These are phyloP conservation scores for Pyricularia sp. DNA, from an alignment of 2,329 filamentous ascomycete genomes.

Conservation along the genomic window DNA sequence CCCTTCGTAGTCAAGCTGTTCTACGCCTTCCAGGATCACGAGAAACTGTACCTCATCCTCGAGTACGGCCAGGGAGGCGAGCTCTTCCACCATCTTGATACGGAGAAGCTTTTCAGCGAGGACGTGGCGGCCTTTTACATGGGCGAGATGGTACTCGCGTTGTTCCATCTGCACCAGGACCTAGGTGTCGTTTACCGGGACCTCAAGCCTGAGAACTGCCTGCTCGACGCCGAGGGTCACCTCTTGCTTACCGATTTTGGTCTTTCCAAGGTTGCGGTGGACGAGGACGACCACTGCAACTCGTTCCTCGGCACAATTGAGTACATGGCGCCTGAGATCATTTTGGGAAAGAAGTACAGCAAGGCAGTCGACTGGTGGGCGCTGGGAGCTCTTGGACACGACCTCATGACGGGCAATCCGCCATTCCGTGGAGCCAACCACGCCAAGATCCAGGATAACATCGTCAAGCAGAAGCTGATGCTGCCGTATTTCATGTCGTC, in stretches of 20 bases:
- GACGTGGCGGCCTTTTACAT: slow-evolving; percentile 91
- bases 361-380: slow-evolving; percentile 99
- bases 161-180: slow-evolving; percentile 85
- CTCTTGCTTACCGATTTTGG: slow-evolving; percentile 94
- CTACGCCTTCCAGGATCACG: slow-evolving; percentile 96
- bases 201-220: slow-evolving; percentile 94
- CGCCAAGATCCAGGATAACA: slow-evolving; percentile 92
- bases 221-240: slow-evolving; percentile 85
- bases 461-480: slow-evolving; percentile 81
- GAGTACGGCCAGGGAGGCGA: slow-evolving; percentile 97
- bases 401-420: slow-evolving; percentile 84
- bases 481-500: slow-evolving; percentile 85
- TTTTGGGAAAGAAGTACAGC: slow-evolving; percentile 80
- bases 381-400: slow-evolving; percentile 83
- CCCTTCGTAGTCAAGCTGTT: slow-evolving; percentile 97
- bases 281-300: slow-evolving; percentile 56
- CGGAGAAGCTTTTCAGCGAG: slow-evolving; percentile 93
- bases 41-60: slow-evolving; percentile 94
- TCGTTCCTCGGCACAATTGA: slow-evolving; percentile 92
- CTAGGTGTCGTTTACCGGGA: slow-evolving; percentile 95
- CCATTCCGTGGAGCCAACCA: slow-evolving; percentile 89
- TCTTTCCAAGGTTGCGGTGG: slow-evolving; percentile 84
- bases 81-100: slow-evolving; percentile 87
- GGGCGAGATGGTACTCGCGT: slow-evolving; percentile 92
- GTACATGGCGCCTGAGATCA: slow-evolving; percentile 97